Evolutionary conservation across 2,329 filamentous ascomycete genomes (phyloP), one percentile per base, ranked within the genome.

Genomic region (Fonsecaea multimorphosa): DNA sequence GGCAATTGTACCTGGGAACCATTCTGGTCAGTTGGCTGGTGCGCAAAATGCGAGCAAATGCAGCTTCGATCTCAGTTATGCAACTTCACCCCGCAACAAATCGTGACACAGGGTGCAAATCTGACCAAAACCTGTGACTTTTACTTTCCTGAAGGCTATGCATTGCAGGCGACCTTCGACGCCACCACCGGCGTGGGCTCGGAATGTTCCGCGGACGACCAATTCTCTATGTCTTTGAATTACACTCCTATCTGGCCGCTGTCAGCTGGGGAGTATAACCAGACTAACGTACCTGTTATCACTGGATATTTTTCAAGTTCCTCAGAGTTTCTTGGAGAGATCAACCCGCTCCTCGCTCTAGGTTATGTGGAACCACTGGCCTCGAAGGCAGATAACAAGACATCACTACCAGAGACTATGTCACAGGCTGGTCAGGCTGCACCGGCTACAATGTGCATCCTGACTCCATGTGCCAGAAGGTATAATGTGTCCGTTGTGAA

Each of bases 1-100:
- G 34, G 38, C 3, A 58, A 58, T 58, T 58, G 55, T n/a, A 58
- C 55, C 31, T 46, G 38, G 34, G 12, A 44, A 7, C 24, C 34
- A 19, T 44, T 58, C 24, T 46, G 55, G 22, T 46, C 55, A 11
- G 38, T 49, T 31, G 38, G 36, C 24, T 49, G 55, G 55, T 32
- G 55, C 32, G 11, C 55, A n/a, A 58, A 58, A 34, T 58, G 55
- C 38, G 34, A 29, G 29, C 11, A 24, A 6, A 34, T 19, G 19
- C 12, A 56, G n/a, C 31, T 56, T 24, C 54, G 12, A 9, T 31
- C 52, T 11, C 24, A 36, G 11, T 31, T 11, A 7, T 55, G 49
- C 49, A n/a, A 52, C 7, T 27, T 29, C 7, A 55, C 52, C 19
- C n/a, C 52, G 1, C 1, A 55, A n/a, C 14, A 40, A 31, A n/a